phyloP scores from a whole-genome alignment of 2,329 filamentous ascomycete species.

The Apiospora kogelbergensis region DNA sequence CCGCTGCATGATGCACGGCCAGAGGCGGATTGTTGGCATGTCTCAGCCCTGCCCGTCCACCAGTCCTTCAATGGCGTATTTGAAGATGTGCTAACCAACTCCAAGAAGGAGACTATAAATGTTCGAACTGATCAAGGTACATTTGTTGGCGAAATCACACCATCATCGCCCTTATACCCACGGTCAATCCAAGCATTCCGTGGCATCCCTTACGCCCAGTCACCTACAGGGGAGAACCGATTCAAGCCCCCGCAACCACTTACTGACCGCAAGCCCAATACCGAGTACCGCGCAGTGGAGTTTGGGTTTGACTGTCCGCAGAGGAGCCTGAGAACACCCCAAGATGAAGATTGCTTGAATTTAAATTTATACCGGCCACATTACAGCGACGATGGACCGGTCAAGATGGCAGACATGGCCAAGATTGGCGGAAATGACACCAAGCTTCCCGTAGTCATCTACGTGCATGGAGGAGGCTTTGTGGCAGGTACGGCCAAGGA shows the following conservation, averaged over 20 bases:
- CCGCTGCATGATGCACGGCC: background rate
- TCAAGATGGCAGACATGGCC: conserved; percentile 19
- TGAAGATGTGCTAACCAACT: background rate
- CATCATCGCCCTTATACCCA: conserved; percentile 31
- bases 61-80: background rate
- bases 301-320: conserved; percentile 40
- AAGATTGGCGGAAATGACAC: conserved; percentile 26
- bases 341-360: conserved; percentile 53
- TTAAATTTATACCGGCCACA: conserved; percentile 49
- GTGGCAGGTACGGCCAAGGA: conserved; percentile 52
- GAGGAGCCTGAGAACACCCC: conserved; percentile 23
- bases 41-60: background rate
- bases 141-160: conserved; percentile 38
- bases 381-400: conserved; percentile 25
- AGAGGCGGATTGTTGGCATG: background rate
- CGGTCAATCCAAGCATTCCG: conserved; percentile 47
- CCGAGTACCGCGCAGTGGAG: conserved; percentile 31
- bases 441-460: conserved; percentile 53
- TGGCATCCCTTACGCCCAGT: conserved; percentile 49
- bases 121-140: conserved; percentile 33
- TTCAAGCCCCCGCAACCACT: conserved; percentile 43
- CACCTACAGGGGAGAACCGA: conserved; percentile 41
- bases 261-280: conserved; percentile 19
- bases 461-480: conserved; percentile 65
- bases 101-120: background rate